Evolutionary conservation across 2,329 filamentous ascomycete genomes (phyloP).

Genomic region (Claviceps arundinis): DNA sequence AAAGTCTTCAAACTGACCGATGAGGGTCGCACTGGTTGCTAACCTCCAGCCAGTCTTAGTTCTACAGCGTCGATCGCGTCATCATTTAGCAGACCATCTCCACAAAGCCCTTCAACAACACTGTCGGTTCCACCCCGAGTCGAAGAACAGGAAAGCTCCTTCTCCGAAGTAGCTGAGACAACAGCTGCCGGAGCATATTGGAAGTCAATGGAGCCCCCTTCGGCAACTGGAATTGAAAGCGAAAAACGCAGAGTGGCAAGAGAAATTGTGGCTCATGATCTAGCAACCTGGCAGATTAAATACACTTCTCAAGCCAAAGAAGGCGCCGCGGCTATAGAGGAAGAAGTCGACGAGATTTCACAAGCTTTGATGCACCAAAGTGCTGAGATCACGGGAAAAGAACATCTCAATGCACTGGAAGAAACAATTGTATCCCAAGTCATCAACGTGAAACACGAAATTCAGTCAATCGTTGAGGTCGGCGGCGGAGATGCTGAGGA

Average conservation of each 20-base stretch:
- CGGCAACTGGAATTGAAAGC: slow-evolving; percentile 33
- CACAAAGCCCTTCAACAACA: slow-evolving; percentile 15
- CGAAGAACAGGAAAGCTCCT: slow-evolving; percentile 7
- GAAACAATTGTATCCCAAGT: slow-evolving; percentile 52
- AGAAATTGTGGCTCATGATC: slow-evolving; percentile 61
- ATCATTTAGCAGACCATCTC: slow-evolving; percentile 21
- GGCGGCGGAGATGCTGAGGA: slow-evolving; percentile 29
- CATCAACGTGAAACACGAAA: slow-evolving; percentile 50
- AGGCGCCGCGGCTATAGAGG: slow-evolving; percentile 60
- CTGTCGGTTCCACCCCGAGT: slow-evolving; percentile 18
- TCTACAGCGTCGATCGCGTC: slow-evolving; percentile 16
- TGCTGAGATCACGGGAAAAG: slow-evolving; percentile 50
- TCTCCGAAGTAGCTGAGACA: slow-evolving; percentile 17
- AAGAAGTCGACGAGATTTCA: slow-evolving; percentile 46
- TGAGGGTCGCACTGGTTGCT: neutral
- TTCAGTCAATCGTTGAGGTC: slow-evolving; percentile 45
- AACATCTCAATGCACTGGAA: slow-evolving; percentile 56
- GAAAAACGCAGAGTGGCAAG: slow-evolving; percentile 45
- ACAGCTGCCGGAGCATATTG: slow-evolving; percentile 13
- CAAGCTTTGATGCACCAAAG: slow-evolving; percentile 46
- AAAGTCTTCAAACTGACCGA: neutral
- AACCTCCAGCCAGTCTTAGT: neutral
- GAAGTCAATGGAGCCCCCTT: slow-evolving; percentile 29
- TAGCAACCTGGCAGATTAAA: slow-evolving; percentile 76
- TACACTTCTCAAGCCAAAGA: slow-evolving; percentile 78